Conservation (phyloP, 495 filamentous ascomycete species). For the Xylaria cubensis region DNA sequence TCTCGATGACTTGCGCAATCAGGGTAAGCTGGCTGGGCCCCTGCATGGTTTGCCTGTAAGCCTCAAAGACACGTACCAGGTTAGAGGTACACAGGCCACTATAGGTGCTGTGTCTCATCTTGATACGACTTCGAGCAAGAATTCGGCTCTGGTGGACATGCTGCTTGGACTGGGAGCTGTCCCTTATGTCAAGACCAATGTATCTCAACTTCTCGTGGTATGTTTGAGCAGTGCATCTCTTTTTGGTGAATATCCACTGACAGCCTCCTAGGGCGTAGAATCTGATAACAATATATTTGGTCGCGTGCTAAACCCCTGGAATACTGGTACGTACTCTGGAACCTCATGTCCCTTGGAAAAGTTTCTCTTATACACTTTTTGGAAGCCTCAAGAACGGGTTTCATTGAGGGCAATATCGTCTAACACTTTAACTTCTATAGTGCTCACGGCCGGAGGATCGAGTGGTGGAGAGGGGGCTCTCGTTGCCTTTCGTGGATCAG, state of each 20-base stretch:
- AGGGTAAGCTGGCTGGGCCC: slow-evolving; percentile 59
- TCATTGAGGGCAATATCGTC: not conserved
- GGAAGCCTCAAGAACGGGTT: not conserved
- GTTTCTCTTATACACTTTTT: too few relatives aligned
- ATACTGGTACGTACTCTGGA: slow-evolving; percentile 35
- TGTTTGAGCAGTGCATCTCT: not conserved
- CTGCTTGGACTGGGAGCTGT: slow-evolving; percentile 54
- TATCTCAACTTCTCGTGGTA: slow-evolving; percentile 61
- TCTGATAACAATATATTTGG: slow-evolving; percentile 67
- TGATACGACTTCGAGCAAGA: slow-evolving; percentile 53
- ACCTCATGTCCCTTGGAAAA: not conserved
- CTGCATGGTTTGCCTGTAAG: slow-evolving; percentile 69
- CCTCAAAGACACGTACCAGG: slow-evolving; percentile 66
- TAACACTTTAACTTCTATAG: not conserved
- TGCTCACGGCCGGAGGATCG: slow-evolving; percentile 64
- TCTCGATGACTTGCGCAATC: slow-evolving; percentile 58
- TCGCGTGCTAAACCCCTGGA: slow-evolving; percentile 65
- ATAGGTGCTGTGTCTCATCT: slow-evolving; percentile 60
- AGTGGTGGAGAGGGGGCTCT: slow-evolving; percentile 62
- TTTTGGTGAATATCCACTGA: not conserved
- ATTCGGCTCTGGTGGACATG: slow-evolving; percentile 55
- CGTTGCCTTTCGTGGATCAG: slow-evolving; percentile 45
- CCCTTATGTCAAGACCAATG: slow-evolving; percentile 68
- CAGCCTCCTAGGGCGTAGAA: slow-evolving; percentile 36
- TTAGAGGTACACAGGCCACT: slow-evolving; percentile 59